Evolutionary conservation across 352 stramenopile genomes (phyloP), one percentile per base, ranked within the genome.

Genomic region (Phytophthora constricta): DNA sequence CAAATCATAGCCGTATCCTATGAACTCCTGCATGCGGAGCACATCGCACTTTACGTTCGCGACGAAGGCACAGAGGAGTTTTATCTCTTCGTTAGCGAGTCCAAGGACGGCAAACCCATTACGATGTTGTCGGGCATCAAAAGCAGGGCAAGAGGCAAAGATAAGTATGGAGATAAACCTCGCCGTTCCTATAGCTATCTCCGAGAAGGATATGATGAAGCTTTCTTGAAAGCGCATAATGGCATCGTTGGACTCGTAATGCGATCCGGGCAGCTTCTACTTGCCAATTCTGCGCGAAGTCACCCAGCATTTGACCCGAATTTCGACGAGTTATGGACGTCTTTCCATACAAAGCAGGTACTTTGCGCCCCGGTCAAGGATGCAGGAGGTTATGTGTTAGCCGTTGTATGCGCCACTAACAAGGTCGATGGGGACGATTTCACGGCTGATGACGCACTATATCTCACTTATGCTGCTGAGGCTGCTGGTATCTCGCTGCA

Each of bases 381-480:
- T 25, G 76, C 84, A 9, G 73, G 80, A 9, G 79, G 77, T 9
- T 58, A 65, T 17, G 85, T 90, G 34, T 64, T 90, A 16, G 84
- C 84, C 1, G 82, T 92, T 11, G 68, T 92, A 31, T 86, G 77
- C 22, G 84, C 84, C 5, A 80, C 84, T 50, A 92, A 92, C 72
- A 92, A 92, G 62, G 69, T 85, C 14, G 82, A 90, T 53, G 74
- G 70, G 22, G 82, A 81, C 22, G 84, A 92, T 41, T 92, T 92
- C 41, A 81, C 78, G 26, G 65, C 72, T 5, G 84, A 92, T 42
- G 84, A 92, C 39, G 83, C 84, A 1, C 58, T 92, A 14, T 92
- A 89, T 46, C 77, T 92, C 47, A 91, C 86, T 33, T 92, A 92
- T 46, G 82, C 82, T 3, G 84, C 84, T 11, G 84, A 92, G 13